These are phyloP conservation scores for Hypericum androsaemum DNA, from an alignment of 345 rosid species.

Conservation along the genomic window DNA sequence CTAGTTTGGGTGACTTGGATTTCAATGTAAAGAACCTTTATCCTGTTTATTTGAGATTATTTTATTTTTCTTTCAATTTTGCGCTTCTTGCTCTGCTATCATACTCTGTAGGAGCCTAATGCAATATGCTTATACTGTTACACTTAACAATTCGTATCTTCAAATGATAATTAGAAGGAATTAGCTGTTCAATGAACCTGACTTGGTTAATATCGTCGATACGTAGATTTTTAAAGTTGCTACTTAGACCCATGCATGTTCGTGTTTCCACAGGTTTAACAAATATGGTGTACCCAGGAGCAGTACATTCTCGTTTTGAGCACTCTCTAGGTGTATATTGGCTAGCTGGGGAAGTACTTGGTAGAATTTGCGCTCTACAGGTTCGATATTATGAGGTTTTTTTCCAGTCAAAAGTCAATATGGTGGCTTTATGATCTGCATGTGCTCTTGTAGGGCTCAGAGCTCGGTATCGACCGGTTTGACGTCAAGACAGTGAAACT, in stretches of 20 bases:
- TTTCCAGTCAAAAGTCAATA: not conserved
- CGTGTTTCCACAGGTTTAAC: conserved; percentile 17
- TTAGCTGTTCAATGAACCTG: too few species aligned
- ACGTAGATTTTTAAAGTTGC: too few species aligned
- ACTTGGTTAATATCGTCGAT: too few species aligned
- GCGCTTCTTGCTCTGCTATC: too few species aligned
- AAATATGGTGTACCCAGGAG: conserved; percentile 26
- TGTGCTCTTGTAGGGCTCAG: conserved; percentile 14
- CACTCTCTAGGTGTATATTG: conserved; percentile 24
- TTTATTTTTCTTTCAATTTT: too few species aligned
- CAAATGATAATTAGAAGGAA: too few species aligned
- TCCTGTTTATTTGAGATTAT: too few species aligned
- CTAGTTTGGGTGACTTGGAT: too few species aligned
- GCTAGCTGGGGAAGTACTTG: conserved; percentile 20
- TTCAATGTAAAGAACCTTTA: too few species aligned
- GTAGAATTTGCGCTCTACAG: conserved; percentile 14
- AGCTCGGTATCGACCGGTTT: conserved; percentile 12
- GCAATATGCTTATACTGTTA: too few species aligned
- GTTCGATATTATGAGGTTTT: conserved; percentile 11
- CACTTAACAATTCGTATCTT: too few species aligned
- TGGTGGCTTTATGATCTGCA: not conserved
- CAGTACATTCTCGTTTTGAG: conserved; percentile 29
- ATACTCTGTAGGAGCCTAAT: too few species aligned
- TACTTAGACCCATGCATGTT: not conserved
- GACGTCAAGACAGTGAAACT: conserved; percentile 22